Conservation (phyloP, 352 stramenopile species). For the Globisporangium lucens region DNA sequence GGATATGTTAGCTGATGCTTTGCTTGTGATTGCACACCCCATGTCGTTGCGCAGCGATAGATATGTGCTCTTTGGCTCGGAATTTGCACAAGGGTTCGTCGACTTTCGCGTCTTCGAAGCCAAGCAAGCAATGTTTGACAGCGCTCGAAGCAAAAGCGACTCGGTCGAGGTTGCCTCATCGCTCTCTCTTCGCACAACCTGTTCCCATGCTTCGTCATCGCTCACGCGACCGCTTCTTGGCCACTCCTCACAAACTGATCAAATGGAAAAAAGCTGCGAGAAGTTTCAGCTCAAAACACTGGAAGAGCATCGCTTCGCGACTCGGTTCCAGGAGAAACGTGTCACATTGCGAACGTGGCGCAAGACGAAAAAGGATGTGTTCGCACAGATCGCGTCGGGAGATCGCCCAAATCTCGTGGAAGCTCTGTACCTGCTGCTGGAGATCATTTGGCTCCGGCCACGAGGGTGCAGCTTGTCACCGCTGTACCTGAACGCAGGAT, state of each 20-base stretch:
- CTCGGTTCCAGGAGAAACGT: constrained; percentile 44
- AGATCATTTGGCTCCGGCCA: constrained; percentile 47
- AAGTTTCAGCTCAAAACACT: constrained; percentile 46
- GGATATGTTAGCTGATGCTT: too few relatives aligned
- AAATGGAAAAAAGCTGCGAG: neutral
- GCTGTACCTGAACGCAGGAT: constrained; percentile 50
- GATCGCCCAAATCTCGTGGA: constrained; percentile 36
- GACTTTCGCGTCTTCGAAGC: constrained; percentile 15
- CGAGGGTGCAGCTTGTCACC: constrained; percentile 24
- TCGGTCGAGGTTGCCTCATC: constrained; percentile 20
- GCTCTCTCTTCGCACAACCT: constrained; percentile 20
- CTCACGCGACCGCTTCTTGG: neutral
- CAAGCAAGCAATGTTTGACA: constrained; percentile 9
- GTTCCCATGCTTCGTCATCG: constrained; percentile 13
- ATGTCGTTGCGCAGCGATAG: neutral
- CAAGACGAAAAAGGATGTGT: constrained; percentile 23
- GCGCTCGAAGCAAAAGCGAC: neutral
- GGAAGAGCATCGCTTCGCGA: constrained; percentile 50
- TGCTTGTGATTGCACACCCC: too few relatives aligned
- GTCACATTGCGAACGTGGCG: constrained; percentile 47
- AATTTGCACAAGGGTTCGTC: constrained; percentile 16
- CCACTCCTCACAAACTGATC: neutral
- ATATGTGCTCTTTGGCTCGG: constrained; percentile 8
- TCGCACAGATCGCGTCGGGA: constrained; percentile 24
- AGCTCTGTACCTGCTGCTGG: constrained; percentile 55